Evolutionary conservation across 2,329 filamentous ascomycete genomes (phyloP), one percentile per base, ranked within the genome.

Genomic region (Epichloe festucae): DNA sequence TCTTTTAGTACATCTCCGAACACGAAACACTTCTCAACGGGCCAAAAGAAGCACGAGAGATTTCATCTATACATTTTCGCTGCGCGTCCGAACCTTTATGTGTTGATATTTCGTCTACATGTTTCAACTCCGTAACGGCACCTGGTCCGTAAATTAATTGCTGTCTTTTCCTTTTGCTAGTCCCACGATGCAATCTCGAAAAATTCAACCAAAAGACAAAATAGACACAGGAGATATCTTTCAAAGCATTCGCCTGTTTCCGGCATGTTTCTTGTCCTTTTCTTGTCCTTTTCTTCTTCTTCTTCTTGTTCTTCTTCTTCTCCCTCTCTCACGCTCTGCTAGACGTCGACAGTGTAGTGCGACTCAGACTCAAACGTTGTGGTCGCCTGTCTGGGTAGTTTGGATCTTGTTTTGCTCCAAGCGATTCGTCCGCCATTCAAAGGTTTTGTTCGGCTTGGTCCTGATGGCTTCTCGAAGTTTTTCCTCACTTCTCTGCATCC

Each of bases 401-500:
- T 39, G 42, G 23, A 34, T 27, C 23, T 48, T 51, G 48, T 27
- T 47, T 3, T 45, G 35, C 38, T 31, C 2, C 41, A 17, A 11
- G 3, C 57, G 57, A 35, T 49, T 50, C 21, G 52, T 56, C 27
- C 48, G 53, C 64, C 64, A 66, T 46, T 64, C 57, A 52, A 71
- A 71, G 2, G 63, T 62, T 31, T 61, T 63, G 35, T 54, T 57
- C 21, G 70, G 69, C 63, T 66, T 73, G 58, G 51, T 71, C 65
- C 50, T 68, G 63, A 73, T 70, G 2, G 66, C 60, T 7, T 66
- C 56, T 21, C 64, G 61, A 36, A 73, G 59, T 59, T 65, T 67
- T 41, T 67, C 60, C 53, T 73, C 70, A 52, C 67, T 68, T 17
- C 70, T 62, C 55, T 65, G 56, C 65, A 70, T 62, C 70, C 70